These are phyloP conservation scores for Lolium rigidum DNA, from an alignment of 176 grass and related monocot species.

Conservation along the genomic window DNA sequence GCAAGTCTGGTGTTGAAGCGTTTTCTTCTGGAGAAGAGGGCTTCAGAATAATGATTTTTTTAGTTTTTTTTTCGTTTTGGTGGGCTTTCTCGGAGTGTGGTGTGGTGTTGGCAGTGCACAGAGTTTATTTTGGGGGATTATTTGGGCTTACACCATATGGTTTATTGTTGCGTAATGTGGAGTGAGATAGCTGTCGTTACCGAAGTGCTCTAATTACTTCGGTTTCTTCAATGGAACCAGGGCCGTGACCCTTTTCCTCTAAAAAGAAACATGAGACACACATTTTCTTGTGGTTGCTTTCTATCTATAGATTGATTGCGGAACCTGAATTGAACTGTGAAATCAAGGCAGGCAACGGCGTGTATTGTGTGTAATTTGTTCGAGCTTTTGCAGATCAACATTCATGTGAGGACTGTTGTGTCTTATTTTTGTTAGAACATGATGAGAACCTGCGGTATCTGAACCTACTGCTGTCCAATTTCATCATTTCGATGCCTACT, in stretches of 20 bases:
- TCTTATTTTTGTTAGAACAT: no score
- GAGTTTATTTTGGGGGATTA: neutral
- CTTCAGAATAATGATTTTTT: neutral
- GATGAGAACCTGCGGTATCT: neutral
- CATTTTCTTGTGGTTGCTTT: neutral
- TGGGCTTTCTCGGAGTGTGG: neutral
- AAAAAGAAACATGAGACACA: neutral
- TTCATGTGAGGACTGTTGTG: neutral
- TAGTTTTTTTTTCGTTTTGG: neutral
- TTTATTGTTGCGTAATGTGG: no score
- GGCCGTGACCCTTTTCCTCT: no score
- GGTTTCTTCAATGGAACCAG: no score
- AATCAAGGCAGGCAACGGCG: neutral
- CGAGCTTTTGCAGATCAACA: neutral
- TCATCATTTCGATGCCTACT: neutral
- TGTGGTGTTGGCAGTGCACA: neutral
- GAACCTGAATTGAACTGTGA: neutral
- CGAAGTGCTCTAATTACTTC: no score
- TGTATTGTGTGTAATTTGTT: neutral
- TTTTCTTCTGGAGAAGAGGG: neutral
- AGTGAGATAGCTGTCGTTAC: no score
- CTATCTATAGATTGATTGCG: no score
- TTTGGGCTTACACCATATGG: no score
- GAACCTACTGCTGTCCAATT: no score
- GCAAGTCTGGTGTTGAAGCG: neutral